phyloP scores from a whole-genome alignment of 441 rosid species.

The Oxalis stricta region DNA sequence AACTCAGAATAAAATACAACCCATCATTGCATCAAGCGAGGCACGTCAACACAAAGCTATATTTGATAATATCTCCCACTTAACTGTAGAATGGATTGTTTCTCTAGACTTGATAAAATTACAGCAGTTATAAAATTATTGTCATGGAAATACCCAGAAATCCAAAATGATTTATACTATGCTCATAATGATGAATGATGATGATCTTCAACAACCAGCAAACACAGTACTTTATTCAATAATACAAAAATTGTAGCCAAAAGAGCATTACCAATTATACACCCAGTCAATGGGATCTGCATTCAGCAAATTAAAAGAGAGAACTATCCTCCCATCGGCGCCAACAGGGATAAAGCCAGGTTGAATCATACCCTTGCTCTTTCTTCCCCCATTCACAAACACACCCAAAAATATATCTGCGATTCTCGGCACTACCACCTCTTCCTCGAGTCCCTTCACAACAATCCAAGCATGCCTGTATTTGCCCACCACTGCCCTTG shows the following conservation, averaged over 20 bases:
- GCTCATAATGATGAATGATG: too few species aligned
- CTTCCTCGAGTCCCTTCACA: conserved; percentile 34
- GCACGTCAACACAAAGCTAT: too few species aligned
- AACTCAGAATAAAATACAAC: not conserved
- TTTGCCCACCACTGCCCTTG: conserved; percentile 69
- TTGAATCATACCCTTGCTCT: conserved; percentile 50
- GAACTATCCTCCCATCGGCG: conserved; percentile 80
- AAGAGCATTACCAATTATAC: conserved; percentile 53
- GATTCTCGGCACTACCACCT: conserved; percentile 24
- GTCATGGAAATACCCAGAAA: too few species aligned
- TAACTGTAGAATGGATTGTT: not conserved
- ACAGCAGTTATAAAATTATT: too few species aligned
- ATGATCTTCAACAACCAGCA: too few species aligned
- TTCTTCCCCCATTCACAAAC: conserved; percentile 74
- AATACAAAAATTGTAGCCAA: not conserved
- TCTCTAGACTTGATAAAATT: too few species aligned
- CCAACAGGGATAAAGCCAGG: conserved; percentile 94
- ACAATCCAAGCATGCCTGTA: conserved; percentile 79
- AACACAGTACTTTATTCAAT: too few species aligned
- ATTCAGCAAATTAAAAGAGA: conserved; percentile 83
- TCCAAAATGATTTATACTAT: too few species aligned
- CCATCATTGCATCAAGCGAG: too few species aligned
- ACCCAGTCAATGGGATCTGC: conserved; percentile 73
- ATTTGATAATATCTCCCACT: too few species aligned
- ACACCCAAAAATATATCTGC: conserved; percentile 62